A percentile compares a stretch with the other conserved stretches of the same genome.
Conservation (phyloP, 768 basidiomycete species). For the Pilatotrama ljubarskyi region DNA sequence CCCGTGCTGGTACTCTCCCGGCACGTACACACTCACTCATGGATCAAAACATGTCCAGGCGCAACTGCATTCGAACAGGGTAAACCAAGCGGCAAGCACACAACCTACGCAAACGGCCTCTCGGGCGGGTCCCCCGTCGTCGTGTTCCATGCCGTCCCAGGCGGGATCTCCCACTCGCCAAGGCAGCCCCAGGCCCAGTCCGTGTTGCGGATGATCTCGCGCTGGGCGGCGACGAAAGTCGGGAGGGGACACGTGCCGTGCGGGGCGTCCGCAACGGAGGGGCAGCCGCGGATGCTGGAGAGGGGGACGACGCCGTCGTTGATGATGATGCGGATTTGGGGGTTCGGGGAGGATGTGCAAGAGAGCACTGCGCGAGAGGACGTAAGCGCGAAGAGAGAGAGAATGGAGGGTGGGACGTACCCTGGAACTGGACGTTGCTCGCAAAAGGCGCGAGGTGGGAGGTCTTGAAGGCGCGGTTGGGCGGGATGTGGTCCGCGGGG, state of each 20-base stretch:
- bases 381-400: background rate
- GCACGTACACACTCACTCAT: too few species aligned
- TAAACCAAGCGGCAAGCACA: too few species aligned
- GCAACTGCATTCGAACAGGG: too few species aligned
- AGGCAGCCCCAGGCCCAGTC: slow-evolving; percentile 78
- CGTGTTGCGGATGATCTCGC: slow-evolving; percentile 59
- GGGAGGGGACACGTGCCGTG: slow-evolving; percentile 79
- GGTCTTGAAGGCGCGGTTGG: slow-evolving; percentile 64
- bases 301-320: slow-evolving; percentile 88
- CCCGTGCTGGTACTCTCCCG: too few species aligned
- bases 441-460: slow-evolving; percentile 85
- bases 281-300: slow-evolving; percentile 74
- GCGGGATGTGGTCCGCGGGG: slow-evolving; percentile 69
- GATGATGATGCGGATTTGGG: slow-evolving; percentile 80
- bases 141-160: slow-evolving; percentile 70
- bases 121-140: slow-evolving; percentile 66
- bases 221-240: slow-evolving; percentile 71
- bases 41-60: too few species aligned
- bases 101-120: too few species aligned
- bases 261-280: slow-evolving; percentile 43
- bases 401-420: slow-evolving; percentile 46
- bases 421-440: slow-evolving; percentile 86
- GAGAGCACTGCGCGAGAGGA: slow-evolving; percentile 27
- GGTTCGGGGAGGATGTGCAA: slow-evolving; percentile 33
- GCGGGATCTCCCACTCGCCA: slow-evolving; percentile 73